Evolutionary conservation across 257 asterid genomes (phyloP), one percentile per base, ranked within the genome.

Genomic region (Primulina huaijiensis): DNA sequence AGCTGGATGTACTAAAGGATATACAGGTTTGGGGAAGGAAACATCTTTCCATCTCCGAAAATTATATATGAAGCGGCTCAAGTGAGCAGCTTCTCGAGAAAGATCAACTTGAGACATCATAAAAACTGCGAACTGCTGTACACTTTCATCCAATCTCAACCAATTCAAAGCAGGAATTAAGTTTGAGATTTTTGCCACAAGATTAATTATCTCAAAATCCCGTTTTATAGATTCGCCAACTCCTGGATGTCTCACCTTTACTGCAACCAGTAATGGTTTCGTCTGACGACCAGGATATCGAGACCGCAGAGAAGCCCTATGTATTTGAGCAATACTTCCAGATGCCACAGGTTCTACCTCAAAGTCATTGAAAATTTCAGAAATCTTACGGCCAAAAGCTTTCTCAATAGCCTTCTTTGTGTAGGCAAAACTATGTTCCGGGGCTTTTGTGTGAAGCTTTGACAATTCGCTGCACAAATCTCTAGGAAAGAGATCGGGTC

Each of bases 51-150:
- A 91, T 38, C 87, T 80, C n/a, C 96, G 90, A 60, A 91, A 91
- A 80, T 89, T 91, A 74, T 89, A 89, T 74, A 77, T 89, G 76
- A 91, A 86, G 70, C 96, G 95, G 82, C 95, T 91, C 81, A 91
- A 79, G 75, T 91, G 88, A 67, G 96, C 90, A 78, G 95, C 97
- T 83, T 89, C 97, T 23, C 95, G 86, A 52, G 96, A 89, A 75
- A 89, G 91, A 75, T 89, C 97, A 31, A 91, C 96, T 89, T 91
- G 95, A 62, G 92, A 85, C 95, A 89, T 83, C 97, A 91, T 91
- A 82, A 91, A 91, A 63, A 84, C 92, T 19, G 89, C 88, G 84
- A 91, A 91, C 74, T 89, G 97, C 81, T 81, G 86, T 27, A 89
- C 90, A 55, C 96, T 89, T 72, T 91, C 97, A 71, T 89, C 95